phyloP scores from a whole-genome alignment of 2,329 filamentous ascomycete genomes.

The Cercospora citrullina region DNA sequence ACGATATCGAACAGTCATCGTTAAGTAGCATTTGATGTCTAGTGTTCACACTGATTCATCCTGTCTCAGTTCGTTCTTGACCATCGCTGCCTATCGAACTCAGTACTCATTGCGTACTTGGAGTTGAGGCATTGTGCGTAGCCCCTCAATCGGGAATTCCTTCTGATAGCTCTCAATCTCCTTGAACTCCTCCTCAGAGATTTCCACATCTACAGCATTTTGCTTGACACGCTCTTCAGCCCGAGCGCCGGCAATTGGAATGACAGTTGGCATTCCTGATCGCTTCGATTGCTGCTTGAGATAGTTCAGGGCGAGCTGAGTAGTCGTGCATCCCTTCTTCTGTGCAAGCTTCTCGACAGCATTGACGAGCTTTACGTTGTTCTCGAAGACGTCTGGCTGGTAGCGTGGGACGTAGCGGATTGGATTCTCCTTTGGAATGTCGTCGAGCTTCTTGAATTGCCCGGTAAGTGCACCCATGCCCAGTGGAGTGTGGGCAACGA shows the following conservation, averaged over 20 bases:
- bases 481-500: background rate
- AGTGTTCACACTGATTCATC: background rate
- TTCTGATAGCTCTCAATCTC: background rate
- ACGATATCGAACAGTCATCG: background rate
- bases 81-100: background rate
- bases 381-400: conserved; percentile 60
- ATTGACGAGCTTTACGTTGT: conserved; percentile 63
- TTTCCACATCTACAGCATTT: background rate
- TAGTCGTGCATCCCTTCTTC: conserved; percentile 53
- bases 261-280: background rate
- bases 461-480: conserved; percentile 45
- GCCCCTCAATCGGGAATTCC: background rate
- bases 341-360: conserved; percentile 59
- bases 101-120: background rate
- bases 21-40: background rate
- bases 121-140: background rate
- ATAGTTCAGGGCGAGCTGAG: conserved; percentile 44
- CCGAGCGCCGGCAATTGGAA: background rate
- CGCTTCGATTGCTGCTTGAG: background rate
- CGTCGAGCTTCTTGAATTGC: conserved; percentile 51
- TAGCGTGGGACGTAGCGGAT: conserved; percentile 57
- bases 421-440: conserved; percentile 56
- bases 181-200: background rate
- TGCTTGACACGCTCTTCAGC: background rate
- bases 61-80: background rate